These are phyloP conservation scores for Yamadazyma spencermartinsiae DNA, from an alignment of 1,139 yeast genomes.

Conservation along the genomic window DNA sequence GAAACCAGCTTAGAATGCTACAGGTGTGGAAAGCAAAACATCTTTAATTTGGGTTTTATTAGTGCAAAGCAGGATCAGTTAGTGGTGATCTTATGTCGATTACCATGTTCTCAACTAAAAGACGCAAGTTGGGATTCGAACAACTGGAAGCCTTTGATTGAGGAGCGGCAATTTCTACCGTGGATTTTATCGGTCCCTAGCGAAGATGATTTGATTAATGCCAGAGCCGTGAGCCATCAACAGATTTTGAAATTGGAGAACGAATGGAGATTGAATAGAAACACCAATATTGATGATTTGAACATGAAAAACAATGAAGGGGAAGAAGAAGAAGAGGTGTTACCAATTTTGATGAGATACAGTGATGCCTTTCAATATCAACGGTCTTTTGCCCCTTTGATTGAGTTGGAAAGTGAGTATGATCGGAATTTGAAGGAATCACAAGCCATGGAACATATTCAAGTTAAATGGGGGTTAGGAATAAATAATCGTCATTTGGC, in stretches of 20 bases:
- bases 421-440: conserved; percentile 77
- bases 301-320: conserved; percentile 30
- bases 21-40: conserved; percentile 82
- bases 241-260: conserved; percentile 77
- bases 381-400: conserved; percentile 79
- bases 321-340: conserved; percentile 46
- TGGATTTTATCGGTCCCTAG: conserved; percentile 77
- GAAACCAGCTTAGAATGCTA: conserved; percentile 87
- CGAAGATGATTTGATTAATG: conserved; percentile 59
- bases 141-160: conserved; percentile 87
- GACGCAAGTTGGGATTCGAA: conserved; percentile 83
- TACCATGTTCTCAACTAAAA: conserved; percentile 82
- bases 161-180: conserved; percentile 70
- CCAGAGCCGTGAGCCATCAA: conserved; percentile 56
- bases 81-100: conserved; percentile 82
- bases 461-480: conserved; percentile 74
- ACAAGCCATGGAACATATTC: conserved; percentile 72
- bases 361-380: conserved; percentile 87
- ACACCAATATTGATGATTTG: conserved; percentile 65
- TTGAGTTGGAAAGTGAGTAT: conserved; percentile 77
- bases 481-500: conserved; percentile 67
- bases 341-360: conserved; percentile 75
- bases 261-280: conserved; percentile 74
- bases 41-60: conserved; percentile 82
- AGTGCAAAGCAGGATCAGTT: conserved; percentile 86